Base-by-base conservation (phyloP, 176 grass and related monocot genomes). In the Rhynchospora breviuscula region DNA sequence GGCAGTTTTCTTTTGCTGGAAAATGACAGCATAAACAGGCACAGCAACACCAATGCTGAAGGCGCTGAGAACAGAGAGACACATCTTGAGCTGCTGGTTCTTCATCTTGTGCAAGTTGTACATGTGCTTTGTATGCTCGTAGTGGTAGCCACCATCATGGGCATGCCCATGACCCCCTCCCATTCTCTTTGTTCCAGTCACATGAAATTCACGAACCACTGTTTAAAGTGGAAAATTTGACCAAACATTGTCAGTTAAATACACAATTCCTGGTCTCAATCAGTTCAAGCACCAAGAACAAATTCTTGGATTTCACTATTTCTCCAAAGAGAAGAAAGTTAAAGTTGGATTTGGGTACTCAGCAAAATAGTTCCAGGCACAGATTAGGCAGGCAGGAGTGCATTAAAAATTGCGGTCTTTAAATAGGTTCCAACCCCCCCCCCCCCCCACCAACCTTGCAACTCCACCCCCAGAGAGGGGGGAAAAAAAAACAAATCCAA, bases 101-200 rank as follows among this genome's bases (percentile, higher is more conserved):
- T 89, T 92, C 87, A 92, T 95, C 52, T 83, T 91, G 54, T 86
- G 73, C 45, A 95, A 68, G 83, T 89, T 95, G 86, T 95, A 92
- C 93, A 95, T 95, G 86, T 95, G 93, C 79, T 92, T 95, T 44
- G 93, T 63, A 35, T 95, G 93, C 48, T 90, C 9, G 33, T 92
- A 95, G 61, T 82, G 3, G 71, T 84, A 92, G 31, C 86, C 86
- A 7, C 90, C 90, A 6, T 88, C 88, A 52, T 92, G 87, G 0
- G 54, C 86, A 10, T 91, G 88, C 0, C 68, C 87, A 3, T 75
- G 71, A n/a, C 58, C 79, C 12, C 79, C 80, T 73, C 93, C 90
- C 93, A 95, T 95, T 82, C 79, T 85, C 81, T 89, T 95, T 17
- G 54, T 3, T 7, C 73, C 87, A 25, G 90, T 95, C 6, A 79